Percentiles rank a stretch among this genome's conserved stretches.
Evolutionary conservation across 805 yeast genomes (phyloP).

Genomic region (Zygosaccharomyces siamensis): DNA sequence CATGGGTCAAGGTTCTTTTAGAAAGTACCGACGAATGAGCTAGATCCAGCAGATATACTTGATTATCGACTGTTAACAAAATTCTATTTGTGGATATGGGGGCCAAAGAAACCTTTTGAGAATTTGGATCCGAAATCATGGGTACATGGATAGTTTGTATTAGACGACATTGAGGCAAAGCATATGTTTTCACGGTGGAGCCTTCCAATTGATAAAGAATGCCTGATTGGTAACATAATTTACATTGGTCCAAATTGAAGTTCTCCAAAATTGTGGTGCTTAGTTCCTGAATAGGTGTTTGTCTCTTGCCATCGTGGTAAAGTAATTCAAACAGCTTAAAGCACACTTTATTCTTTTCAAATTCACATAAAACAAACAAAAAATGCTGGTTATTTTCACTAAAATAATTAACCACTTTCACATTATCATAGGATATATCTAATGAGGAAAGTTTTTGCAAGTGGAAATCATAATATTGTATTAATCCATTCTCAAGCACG

Average conservation of each 20-base stretch:
- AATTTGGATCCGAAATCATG: slow-evolving; percentile 14
- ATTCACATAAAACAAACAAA: slow-evolving; percentile 21
- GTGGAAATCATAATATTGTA: slow-evolving; percentile 28
- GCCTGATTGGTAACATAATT: slow-evolving; percentile 28
- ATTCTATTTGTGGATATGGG: slow-evolving; percentile 31
- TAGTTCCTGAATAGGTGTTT: slow-evolving; percentile 21
- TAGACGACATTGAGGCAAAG: slow-evolving; percentile 28
- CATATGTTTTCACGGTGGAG: slow-evolving; percentile 18
- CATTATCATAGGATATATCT: slow-evolving; percentile 23
- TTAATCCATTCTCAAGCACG: slow-evolving; percentile 29
- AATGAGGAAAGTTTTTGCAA: slow-evolving; percentile 22
- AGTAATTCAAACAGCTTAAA: slow-evolving; percentile 24
- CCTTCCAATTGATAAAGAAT: slow-evolving; percentile 24
- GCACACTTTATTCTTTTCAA: slow-evolving; percentile 22
- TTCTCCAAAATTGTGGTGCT: slow-evolving; percentile 27
- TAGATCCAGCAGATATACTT: slow-evolving; percentile 29
- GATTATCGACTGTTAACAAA: slow-evolving; percentile 27
- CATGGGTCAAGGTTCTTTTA: slow-evolving; percentile 25
- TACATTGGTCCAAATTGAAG: slow-evolving; percentile 16
- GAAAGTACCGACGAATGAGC: slow-evolving; percentile 26
- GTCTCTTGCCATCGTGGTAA: slow-evolving; percentile 6
- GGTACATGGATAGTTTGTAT: slow-evolving; percentile 23
- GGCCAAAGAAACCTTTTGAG: slow-evolving; percentile 21
- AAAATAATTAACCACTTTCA: slow-evolving; percentile 23
- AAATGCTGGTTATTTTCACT: slow-evolving; percentile 16